Evolutionary conservation across 331 rosid species (phyloP), one percentile per base, ranked within the genome.

Genomic region (Rhamnella rubrinervis): DNA sequence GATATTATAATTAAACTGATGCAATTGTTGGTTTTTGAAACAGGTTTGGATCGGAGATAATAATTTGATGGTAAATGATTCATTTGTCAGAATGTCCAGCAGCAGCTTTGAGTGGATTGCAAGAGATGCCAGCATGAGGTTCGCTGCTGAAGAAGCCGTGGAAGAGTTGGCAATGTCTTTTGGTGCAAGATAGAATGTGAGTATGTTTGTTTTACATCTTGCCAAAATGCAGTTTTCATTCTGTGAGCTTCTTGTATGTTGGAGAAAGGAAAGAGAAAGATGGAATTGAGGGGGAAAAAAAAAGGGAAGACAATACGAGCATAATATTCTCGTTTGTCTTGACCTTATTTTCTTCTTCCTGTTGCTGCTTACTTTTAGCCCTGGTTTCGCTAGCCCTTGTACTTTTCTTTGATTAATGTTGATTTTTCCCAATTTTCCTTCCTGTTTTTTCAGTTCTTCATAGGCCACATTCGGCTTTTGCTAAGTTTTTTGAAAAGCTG

Each of bases 41-140:
- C 75, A 86, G 95, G 87, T 81, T 77, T 88, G 82, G 87, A 83
- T 51, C 77, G 62, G 85, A 88, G 89, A 78, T 85, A 78, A 70
- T 52, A 62, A 71, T 59, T 58, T 65, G 44, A 51, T 60, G 67
- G 67, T 58, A 56, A 77, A 71, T 63, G 53, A 25, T 72, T 67
- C 28, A 44, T 40, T 61, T 52, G 63, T 63, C 46, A 26, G 61
- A 71, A 38, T 51, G 55, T 52, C 35, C 62, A 66, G 73, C 72
- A 75, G 86, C 76, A 59, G 66, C 66, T 46, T 76, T 59, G 74
- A 78, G 78, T 59, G 31, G 26, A 77, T 76, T 65, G 78, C 68
- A 79, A 58, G 62, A 60, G 75, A 71, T 75, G 76, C 59, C 19
- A 63, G 63, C 71, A 23, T 10, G 55, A 72, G 56, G 73, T 61